phyloP scores from a whole-genome alignment of 148 eudicot genomes.

The Camellia sinensis region DNA sequence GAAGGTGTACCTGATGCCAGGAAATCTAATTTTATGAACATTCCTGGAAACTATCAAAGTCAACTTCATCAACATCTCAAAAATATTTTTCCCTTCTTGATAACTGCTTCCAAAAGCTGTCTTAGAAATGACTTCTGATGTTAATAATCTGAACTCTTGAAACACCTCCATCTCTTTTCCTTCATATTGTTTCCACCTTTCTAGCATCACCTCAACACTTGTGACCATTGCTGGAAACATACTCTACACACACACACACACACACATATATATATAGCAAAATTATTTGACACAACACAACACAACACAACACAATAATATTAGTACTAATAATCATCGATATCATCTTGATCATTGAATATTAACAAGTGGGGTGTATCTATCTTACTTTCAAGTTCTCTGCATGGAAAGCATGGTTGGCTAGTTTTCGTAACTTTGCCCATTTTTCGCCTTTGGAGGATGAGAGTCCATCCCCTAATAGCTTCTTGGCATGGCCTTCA shows the following conservation, averaged over 20 bases:
- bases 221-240: slow-evolving; percentile 17
- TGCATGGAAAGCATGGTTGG: slow-evolving; percentile 27
- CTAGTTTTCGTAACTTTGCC: slow-evolving; percentile 24
- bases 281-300: no score
- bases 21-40: slow-evolving; percentile 12
- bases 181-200: slow-evolving; percentile 17
- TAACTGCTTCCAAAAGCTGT: slow-evolving; percentile 29
- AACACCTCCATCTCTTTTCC: slow-evolving; percentile 20
- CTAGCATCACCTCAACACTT: slow-evolving; percentile 16
- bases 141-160: slow-evolving; percentile 19
- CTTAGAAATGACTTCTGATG: slow-evolving; percentile 22
- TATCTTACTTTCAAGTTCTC: slow-evolving; percentile 25
- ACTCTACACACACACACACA: not conserved
- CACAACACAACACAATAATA: not conserved
- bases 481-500: slow-evolving; percentile 14
- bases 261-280: not conserved
- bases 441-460: slow-evolving; percentile 29
- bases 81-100: slow-evolving; percentile 13
- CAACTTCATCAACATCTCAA: slow-evolving; percentile 21
- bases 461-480: slow-evolving; percentile 27
- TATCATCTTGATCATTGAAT: not conserved
- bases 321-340: not conserved
- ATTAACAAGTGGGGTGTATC: not conserved
- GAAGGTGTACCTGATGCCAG: slow-evolving; percentile 15
- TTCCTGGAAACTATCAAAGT: slow-evolving; percentile 13